These are phyloP conservation scores for Septoria linicola DNA, from an alignment of 2,329 filamentous ascomycete species.

Conservation along the genomic window DNA sequence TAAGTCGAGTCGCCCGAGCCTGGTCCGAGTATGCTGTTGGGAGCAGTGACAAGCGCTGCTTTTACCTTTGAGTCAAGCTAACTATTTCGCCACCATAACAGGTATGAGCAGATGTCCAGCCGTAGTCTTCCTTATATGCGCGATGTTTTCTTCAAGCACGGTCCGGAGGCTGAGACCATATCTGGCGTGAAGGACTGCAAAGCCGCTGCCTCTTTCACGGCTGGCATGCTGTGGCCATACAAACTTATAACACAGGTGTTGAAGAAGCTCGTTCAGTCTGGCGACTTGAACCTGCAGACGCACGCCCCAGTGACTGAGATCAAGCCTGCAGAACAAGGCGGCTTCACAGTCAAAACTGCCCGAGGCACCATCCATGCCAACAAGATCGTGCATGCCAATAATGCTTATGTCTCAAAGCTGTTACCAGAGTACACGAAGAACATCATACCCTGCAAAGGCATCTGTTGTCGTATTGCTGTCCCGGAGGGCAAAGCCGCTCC, in stretches of 20 bases:
- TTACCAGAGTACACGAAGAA: constrained; percentile 36
- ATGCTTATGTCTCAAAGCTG: constrained; percentile 38
- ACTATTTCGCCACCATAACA: too few species aligned
- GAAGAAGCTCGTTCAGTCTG: constrained; percentile 52
- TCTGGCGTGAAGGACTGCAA: constrained; percentile 39
- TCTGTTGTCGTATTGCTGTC: constrained; percentile 30
- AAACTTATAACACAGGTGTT: constrained; percentile 73
- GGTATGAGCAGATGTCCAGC: constrained; percentile 32
- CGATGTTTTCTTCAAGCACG: constrained; percentile 28
- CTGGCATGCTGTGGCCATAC: constrained; percentile 73
- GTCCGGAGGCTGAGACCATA: constrained; percentile 19
- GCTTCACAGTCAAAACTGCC: constrained; percentile 22
- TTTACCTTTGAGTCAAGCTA: too few species aligned
- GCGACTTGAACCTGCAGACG: constrained; percentile 68
- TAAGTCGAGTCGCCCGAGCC: too few species aligned
- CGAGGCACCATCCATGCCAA: constrained; percentile 27
- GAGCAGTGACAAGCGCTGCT: too few species aligned
- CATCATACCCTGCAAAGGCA: constrained; percentile 39
- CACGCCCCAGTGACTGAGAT: constrained; percentile 58
- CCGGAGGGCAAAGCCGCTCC: constrained; percentile 20
- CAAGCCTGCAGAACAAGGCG: background rate
- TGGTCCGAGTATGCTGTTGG: too few species aligned
- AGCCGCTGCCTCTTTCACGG: constrained; percentile 43
- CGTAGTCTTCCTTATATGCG: constrained; percentile 32
- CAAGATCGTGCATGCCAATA: constrained; percentile 39